Evolutionary conservation across 495 filamentous ascomycete species (phyloP).

Genomic region (Cenococcum geophilum): DNA sequence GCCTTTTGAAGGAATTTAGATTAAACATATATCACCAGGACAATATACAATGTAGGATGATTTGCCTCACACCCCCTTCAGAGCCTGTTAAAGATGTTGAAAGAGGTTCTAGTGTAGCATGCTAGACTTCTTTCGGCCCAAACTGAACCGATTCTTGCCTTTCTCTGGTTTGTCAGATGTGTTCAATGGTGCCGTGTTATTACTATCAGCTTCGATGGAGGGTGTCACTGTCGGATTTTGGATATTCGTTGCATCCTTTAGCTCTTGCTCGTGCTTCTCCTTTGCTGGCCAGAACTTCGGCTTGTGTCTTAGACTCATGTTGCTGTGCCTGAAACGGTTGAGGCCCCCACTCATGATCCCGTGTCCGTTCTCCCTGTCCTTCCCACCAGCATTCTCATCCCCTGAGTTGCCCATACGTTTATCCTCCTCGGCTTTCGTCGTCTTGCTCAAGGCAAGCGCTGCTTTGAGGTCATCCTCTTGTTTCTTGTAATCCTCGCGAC

Average conservation of each 20-base stretch:
- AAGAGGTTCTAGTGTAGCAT: slow-evolving; percentile 7
- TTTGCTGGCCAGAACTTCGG: slow-evolving; percentile 42
- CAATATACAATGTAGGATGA: background rate
- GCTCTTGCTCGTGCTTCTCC: slow-evolving; percentile 22
- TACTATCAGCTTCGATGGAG: slow-evolving; percentile 9
- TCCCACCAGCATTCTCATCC: slow-evolving; percentile 2
- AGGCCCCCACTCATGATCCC: slow-evolving; percentile 43
- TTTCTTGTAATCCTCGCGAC: slow-evolving; percentile 47
- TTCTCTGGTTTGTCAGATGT: slow-evolving; percentile 30
- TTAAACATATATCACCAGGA: no score
- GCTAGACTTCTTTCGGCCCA: slow-evolving; percentile 52
- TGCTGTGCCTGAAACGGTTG: slow-evolving; percentile 49
- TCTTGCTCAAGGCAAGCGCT: slow-evolving; percentile 54
- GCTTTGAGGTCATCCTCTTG: slow-evolving; percentile 55
- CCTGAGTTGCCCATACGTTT: slow-evolving; percentile 4
- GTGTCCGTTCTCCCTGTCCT: slow-evolving; percentile 32
- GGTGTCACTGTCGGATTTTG: slow-evolving; percentile 2
- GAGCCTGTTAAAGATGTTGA: background rate
- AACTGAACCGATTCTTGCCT: slow-evolving; percentile 46
- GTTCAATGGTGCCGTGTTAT: slow-evolving; percentile 4
- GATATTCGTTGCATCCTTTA: slow-evolving; percentile 10
- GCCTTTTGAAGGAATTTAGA: no score
- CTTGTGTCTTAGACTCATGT: slow-evolving; percentile 52
- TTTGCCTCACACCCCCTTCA: background rate
- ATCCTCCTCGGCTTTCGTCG: slow-evolving; percentile 48